These are phyloP conservation scores for Ceratocystiopsis brevicomis DNA, from an alignment of 2,329 filamentous ascomycete species.

Conservation along the genomic window DNA sequence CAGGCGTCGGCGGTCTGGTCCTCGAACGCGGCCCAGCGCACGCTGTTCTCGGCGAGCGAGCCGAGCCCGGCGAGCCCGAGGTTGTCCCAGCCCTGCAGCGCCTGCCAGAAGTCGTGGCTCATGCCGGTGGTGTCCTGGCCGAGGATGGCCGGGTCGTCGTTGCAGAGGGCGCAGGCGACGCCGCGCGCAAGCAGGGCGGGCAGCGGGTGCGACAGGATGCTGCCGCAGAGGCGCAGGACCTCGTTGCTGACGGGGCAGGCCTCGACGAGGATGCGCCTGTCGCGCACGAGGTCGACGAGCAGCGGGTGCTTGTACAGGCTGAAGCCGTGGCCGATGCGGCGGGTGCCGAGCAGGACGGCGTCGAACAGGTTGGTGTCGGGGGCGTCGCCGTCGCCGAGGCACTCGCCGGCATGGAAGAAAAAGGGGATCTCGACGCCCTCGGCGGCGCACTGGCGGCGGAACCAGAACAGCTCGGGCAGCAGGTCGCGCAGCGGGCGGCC, in stretches of 20 bases:
- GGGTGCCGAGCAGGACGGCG: conserved; percentile 66
- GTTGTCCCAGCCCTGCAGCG: conserved; percentile 79
- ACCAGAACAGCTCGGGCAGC: conserved; percentile 80
- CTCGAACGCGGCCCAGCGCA: conserved; percentile 77
- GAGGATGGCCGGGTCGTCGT: conserved; percentile 74
- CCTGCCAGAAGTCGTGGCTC: conserved; percentile 90
- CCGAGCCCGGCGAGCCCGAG: conserved; percentile 74
- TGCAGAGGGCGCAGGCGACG: conserved; percentile 66
- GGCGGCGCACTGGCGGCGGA: conserved; percentile 64
- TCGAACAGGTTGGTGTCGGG: conserved; percentile 77
- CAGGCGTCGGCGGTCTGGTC: conserved; percentile 56
- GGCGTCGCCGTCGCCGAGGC: conserved; percentile 51
- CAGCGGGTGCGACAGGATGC: conserved; percentile 31
- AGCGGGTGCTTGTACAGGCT: conserved; percentile 82
- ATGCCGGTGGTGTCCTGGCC: conserved; percentile 67
- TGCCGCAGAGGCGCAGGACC: conserved; percentile 17
- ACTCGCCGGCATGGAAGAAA: conserved; percentile 90
- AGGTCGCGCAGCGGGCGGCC: conserved; percentile 60
- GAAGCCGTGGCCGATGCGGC: conserved; percentile 79
- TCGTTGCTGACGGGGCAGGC: conserved; percentile 86
- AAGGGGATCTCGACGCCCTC: conserved; percentile 72
- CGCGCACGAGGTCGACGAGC: conserved; percentile 71
- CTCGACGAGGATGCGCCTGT: conserved; percentile 74
- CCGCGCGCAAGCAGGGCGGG: conserved; percentile 72
- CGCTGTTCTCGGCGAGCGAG: conserved; percentile 77